phyloP scores from a whole-genome alignment of 2,329 filamentous ascomycete genomes.

The Thielaviopsis musarum region DNA sequence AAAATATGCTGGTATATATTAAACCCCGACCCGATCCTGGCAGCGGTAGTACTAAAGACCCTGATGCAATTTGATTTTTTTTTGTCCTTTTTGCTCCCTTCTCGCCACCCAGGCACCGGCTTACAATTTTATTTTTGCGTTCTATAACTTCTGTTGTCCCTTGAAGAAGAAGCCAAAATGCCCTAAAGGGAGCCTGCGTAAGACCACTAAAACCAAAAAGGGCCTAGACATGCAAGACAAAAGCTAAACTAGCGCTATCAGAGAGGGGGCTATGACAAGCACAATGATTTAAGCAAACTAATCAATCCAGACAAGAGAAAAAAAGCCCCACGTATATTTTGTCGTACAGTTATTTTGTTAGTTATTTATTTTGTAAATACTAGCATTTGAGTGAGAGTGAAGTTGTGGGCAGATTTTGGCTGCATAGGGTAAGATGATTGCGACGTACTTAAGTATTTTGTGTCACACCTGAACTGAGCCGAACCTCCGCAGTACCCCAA shows the following conservation, averaged over 20 bases:
- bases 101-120: background rate
- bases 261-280: too few relatives aligned
- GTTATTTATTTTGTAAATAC: too few relatives aligned
- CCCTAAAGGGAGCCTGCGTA: background rate
- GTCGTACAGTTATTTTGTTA: too few relatives aligned
- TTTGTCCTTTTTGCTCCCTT: background rate
- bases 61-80: background rate
- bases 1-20: too few relatives aligned
- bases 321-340: too few relatives aligned
- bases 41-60: background rate
- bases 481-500: too few relatives aligned
- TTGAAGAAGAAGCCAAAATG: background rate
- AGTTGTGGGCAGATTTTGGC: too few relatives aligned
- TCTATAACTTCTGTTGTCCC: background rate
- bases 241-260: too few relatives aligned
- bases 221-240: background rate
- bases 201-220: background rate
- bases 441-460: too few relatives aligned
- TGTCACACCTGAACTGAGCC: too few relatives aligned
- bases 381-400: too few relatives aligned
- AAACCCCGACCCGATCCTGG: background rate
- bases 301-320: background rate
- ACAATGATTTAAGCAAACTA: background rate
- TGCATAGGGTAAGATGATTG: too few relatives aligned
- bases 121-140: background rate